A percentile compares a stretch with the other conserved stretches of the same genome.
These are phyloP conservation scores for Euphorbia lathyris DNA, from an alignment of 345 rosid genomes.

Conservation along the genomic window DNA sequence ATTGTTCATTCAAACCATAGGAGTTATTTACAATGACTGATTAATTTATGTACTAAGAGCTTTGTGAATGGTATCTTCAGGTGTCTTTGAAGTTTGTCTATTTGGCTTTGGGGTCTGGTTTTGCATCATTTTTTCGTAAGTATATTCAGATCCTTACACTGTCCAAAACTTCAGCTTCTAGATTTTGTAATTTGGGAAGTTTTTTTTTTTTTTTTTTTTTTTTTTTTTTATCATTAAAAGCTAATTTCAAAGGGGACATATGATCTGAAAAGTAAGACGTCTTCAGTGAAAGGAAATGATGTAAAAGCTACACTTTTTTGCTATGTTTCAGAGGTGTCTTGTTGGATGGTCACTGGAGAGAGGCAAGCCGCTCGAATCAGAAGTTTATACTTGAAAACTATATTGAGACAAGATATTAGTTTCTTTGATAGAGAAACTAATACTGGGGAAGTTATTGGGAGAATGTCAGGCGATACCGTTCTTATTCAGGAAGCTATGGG, in stretches of 20 bases:
- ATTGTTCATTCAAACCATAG: no score
- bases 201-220: no score
- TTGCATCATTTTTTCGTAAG: conserved; percentile 28
- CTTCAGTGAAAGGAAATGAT: background rate
- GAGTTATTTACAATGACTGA: background rate
- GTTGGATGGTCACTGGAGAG: conserved; percentile 22
- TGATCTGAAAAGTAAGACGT: background rate
- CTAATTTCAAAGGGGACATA: background rate
- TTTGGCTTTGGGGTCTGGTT: conserved; percentile 13
- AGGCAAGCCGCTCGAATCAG: conserved; percentile 16
- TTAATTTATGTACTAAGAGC: background rate
- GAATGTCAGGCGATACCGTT: conserved; percentile 21
- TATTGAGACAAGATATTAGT: conserved; percentile 18
- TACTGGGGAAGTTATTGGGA: conserved; percentile 20
- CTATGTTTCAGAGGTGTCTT: conserved; percentile 15
- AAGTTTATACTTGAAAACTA: conserved; percentile 15
- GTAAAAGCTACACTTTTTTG: background rate
- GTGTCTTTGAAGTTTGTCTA: conserved; percentile 18
- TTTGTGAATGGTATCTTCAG: background rate
- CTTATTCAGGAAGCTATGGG: conserved; percentile 26
- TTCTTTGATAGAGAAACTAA: conserved; percentile 20
- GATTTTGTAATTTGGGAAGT: background rate
- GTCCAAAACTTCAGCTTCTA: background rate
- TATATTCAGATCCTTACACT: conserved; percentile 8
- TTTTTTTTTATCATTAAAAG: no score